phyloP scores from a whole-genome alignment of 2,329 filamentous ascomycete species.

The Cryphonectria nitschkei region DNA sequence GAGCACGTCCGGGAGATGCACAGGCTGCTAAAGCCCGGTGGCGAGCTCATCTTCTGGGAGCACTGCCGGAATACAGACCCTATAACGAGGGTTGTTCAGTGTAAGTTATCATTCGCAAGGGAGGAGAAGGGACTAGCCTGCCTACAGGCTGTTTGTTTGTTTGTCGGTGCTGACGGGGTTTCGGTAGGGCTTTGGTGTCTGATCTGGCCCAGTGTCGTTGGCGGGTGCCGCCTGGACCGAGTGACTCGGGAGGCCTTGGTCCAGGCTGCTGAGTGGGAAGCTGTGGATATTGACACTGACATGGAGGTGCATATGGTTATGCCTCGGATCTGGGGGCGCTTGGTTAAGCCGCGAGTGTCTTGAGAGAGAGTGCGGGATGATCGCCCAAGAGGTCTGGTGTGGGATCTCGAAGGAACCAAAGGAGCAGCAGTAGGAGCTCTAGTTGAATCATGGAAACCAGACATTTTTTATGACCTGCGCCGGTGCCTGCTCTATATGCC shows the following conservation, averaged over 20 bases:
- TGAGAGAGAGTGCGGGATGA: not conserved
- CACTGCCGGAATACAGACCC: constrained; percentile 38
- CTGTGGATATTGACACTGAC: constrained; percentile 35
- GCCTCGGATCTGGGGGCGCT: constrained; percentile 39
- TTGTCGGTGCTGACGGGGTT: not conserved
- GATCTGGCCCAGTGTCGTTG: constrained; percentile 38
- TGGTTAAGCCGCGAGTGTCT: constrained; percentile 34
- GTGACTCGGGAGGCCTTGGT: constrained; percentile 36
- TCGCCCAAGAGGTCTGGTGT: not conserved
- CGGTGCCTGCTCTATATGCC: constrained; percentile 24
- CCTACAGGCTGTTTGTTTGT: not conserved
- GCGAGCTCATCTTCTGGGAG: constrained; percentile 52
- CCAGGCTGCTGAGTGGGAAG: constrained; percentile 39
- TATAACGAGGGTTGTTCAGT: constrained; percentile 38
- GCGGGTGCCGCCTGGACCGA: constrained; percentile 38
- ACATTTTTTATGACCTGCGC: constrained; percentile 24
- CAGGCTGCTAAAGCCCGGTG: constrained; percentile 48
- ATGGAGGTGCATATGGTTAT: constrained; percentile 36
- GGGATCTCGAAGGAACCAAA: not conserved
- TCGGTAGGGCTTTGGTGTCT: constrained; percentile 36
- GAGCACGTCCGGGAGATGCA: constrained; percentile 40
- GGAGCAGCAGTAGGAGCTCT: not conserved
- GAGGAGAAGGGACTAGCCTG: not conserved
- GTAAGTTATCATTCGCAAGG: constrained; percentile 32
- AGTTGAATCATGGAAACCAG: constrained; percentile 13